Evolutionary conservation across 768 basidiomycete genomes (phyloP), one percentile per base, ranked within the genome.

Genomic region (Lyophyllum semitale): DNA sequence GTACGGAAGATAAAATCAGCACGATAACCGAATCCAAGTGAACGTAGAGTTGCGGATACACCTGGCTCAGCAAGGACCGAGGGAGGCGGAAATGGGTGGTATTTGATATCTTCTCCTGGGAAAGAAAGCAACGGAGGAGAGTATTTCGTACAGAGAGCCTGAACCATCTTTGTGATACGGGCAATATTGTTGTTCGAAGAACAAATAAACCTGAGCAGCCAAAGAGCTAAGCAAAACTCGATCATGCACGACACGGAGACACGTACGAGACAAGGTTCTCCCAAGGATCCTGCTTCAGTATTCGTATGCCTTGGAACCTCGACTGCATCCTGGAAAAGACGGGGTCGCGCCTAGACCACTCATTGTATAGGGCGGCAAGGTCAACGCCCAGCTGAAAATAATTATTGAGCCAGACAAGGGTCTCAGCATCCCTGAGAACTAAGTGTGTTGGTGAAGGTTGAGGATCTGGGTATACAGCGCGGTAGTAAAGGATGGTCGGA

Each of bases 101-200:
- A 95, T 22, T 67, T 53, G 12, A 61, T 55, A 38, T 60, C 55
- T 55, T 76, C 71, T 46, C 77, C 71, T 5, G 74, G 63, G 29
- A 75, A 66, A 2, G 82, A 78, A 26, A 95, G 67, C 15, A 95
- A 74, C 22, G 84, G 73, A 12, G 84, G 77, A 1, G 94, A 94
- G 65, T 86, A 97, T 20, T 89, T 78, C 17, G 72, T 79, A 68
- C 91, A 93, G 13, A 98, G 82, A 18, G 83, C 80, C 57, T 92
- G 88, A 26, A 98, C 86, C 89, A 98, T 95, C 54, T 89, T 91
- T 15, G 93, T 90, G 63, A 99, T 99, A 6, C 97, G 90, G 5
- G 84, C 73, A 48, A 99, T 98, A 63, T 98, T 95, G 69, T 98
- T 98, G 66, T 98, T 98, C 2, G 93, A 92, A 2, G 95, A 97